Conservation (phyloP, 2,329 filamentous ascomycete genomes). For the Arachnomyces sp. region DNA sequence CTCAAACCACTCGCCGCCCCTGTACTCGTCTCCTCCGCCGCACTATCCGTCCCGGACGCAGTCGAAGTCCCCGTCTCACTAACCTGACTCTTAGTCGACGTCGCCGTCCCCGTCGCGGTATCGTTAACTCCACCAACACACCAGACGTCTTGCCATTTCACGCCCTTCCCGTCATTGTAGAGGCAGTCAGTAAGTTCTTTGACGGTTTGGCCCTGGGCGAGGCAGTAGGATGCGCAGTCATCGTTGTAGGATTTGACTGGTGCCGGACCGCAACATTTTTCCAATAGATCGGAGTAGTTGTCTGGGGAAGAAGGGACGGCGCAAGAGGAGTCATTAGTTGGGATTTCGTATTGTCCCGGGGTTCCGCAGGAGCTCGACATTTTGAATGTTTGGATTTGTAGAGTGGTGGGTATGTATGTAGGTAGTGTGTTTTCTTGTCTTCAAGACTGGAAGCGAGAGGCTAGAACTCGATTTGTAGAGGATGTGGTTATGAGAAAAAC, state of each 20-base stretch:
- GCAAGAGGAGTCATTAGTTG: constrained; percentile 19
- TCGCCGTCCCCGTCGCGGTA: constrained; percentile 15
- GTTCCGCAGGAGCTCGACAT: constrained; percentile 8
- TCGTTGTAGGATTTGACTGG: constrained; percentile 15
- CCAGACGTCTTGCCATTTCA: constrained; percentile 20
- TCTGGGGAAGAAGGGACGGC: constrained; percentile 18
- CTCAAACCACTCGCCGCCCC: background rate
- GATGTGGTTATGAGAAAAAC: too few relatives aligned
- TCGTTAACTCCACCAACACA: constrained; percentile 16
- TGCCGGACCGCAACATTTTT: constrained; percentile 15
- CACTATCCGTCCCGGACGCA: background rate
- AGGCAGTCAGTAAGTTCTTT: constrained; percentile 20
- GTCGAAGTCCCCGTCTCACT: too few relatives aligned
- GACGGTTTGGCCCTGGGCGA: constrained; percentile 17
- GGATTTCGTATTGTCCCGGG: constrained; percentile 18
- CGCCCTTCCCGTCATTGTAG: constrained; percentile 12
- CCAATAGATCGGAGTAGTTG: constrained; percentile 13
- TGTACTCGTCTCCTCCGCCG: background rate
- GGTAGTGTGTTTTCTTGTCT: too few relatives aligned
- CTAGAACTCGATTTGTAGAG: too few relatives aligned
- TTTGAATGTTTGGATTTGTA: too few relatives aligned
- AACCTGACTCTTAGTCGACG: constrained; percentile 7
- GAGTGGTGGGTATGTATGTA: too few relatives aligned
- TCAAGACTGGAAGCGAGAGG: too few relatives aligned
- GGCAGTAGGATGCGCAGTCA: constrained; percentile 18